phyloP scores from a whole-genome alignment of 2,329 filamentous ascomycete genomes.

The Aspergillus fumigatiaffinis region DNA sequence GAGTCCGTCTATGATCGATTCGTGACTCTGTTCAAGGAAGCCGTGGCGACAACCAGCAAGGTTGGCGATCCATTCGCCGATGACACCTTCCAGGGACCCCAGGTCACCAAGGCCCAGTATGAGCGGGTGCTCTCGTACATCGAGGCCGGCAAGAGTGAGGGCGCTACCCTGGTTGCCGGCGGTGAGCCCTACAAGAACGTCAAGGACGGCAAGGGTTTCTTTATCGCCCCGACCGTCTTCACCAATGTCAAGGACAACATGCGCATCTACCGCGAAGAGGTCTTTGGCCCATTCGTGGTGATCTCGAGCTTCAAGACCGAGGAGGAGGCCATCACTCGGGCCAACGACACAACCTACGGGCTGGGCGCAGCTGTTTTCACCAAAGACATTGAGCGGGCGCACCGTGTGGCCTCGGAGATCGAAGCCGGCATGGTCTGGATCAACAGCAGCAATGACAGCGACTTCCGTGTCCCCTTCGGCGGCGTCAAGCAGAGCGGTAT shows the following conservation, averaged over 20 bases:
- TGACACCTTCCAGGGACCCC: conserved; percentile 36
- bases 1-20: conserved; percentile 37
- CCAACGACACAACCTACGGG: conserved; percentile 51
- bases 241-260: conserved; percentile 54
- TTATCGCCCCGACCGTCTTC: conserved; percentile 59
- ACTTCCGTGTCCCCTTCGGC: conserved; percentile 55
- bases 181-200: conserved; percentile 57
- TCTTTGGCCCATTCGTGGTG: conserved; percentile 61
- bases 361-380: conserved; percentile 35
- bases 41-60: conserved; percentile 30
- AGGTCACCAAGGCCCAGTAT: conserved; percentile 35
- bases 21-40: conserved; percentile 29
- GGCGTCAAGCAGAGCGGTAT: conserved; percentile 62
- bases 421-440: conserved; percentile 70
- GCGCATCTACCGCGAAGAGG: conserved; percentile 59
- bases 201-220: conserved; percentile 58
- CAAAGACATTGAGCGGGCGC: conserved; percentile 60
- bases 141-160: conserved; percentile 64
- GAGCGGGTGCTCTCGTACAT: conserved; percentile 63
- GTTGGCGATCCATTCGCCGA: conserved; percentile 34
- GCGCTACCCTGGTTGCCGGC: conserved; percentile 63
- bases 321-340: conserved; percentile 54
- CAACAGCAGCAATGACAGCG: conserved; percentile 54
- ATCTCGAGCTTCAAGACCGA: conserved; percentile 57
- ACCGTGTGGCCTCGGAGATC: conserved; percentile 51